These are phyloP conservation scores for Narthecium ossifragum DNA, from an alignment of 106 monocot genomes.

Conservation along the genomic window DNA sequence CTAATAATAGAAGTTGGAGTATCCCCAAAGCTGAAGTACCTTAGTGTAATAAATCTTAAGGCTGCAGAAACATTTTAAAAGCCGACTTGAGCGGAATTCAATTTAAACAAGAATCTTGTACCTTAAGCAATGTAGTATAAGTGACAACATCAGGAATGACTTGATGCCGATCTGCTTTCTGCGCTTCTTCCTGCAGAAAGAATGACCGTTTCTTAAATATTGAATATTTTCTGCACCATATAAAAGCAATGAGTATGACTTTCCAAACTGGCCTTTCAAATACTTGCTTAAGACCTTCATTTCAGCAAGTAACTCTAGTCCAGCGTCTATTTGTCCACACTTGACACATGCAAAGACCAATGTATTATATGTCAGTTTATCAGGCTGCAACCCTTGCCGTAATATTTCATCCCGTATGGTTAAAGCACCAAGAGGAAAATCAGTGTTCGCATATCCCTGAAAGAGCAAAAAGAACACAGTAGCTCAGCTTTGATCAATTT, in stretches of 20 bases:
- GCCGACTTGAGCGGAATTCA: too few species aligned
- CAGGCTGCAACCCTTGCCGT: constrained; percentile 73
- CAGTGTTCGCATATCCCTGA: constrained; percentile 71
- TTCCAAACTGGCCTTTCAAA: constrained; percentile 62
- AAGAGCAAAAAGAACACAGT: background rate
- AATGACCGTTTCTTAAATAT: constrained; percentile 8
- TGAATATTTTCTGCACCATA: constrained; percentile 2
- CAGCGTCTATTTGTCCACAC: constrained; percentile 50
- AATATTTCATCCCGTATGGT: constrained; percentile 71
- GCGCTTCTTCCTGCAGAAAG: constrained; percentile 66
- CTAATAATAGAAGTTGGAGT: too few species aligned
- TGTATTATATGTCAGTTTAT: constrained; percentile 75
- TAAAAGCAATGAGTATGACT: constrained; percentile 1
- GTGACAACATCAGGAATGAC: constrained; percentile 72
- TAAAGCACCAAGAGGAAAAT: constrained; percentile 75
- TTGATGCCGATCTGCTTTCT: constrained; percentile 21
- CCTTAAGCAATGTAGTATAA: constrained; percentile 81
- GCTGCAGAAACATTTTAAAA: too few species aligned
- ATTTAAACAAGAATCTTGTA: too few species aligned
- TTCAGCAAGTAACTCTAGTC: constrained; percentile 64
- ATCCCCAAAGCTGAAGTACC: too few species aligned
- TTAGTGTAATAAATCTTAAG: too few species aligned
- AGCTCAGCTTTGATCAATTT: background rate
- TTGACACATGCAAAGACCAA: constrained; percentile 66
- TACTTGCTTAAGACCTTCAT: constrained; percentile 83